Evolutionary conservation across 345 rosid genomes (phyloP), one percentile per base, ranked within the genome.

Genomic region (Populus ilicifolia): DNA sequence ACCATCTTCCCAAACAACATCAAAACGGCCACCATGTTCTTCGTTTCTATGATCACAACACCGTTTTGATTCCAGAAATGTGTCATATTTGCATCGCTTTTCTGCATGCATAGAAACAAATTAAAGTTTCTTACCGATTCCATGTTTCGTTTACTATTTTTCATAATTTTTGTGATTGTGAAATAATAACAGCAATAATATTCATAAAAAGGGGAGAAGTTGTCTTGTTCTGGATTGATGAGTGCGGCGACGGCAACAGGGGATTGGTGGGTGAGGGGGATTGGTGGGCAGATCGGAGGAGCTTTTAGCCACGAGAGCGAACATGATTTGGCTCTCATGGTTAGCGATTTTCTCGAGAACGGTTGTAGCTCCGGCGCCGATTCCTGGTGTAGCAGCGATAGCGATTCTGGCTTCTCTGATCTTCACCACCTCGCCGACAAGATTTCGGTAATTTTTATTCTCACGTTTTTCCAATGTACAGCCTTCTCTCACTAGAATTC

Each of bases 231-330:
- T 65, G 41, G 39, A 29, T 29, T n/a, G 36, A 33, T 33, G 35
- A 73, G 91, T 85, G 83, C 86, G 85, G 84, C 75, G 71, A 33
- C 85, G 80, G 79, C 88, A 67, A 75, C 82, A 29, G 90, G 79
- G 62, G 86, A 85, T 68, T 78, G 85, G 72, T 85, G 87, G 88
- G 65, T 61, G 6, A 69, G 85, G 18, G 84, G 68, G 6, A 74
- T 83, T 74, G 69, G 75, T 4, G 82, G 74, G 70, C 81, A 82
- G 61, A 80, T 69, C 25, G 87, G 82, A 0, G 90, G 89, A 69
- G 90, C 87, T 21, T 94, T 87, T 7, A 92, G 95, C 86, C 88
- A 89, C 70, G 97, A 95, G 77, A 89, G 98, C 84, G 98, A 95
- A 83, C 91, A 81, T 65, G 99, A 95, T 83, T 83, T 93, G 82